Conservation (phyloP, 2,329 filamentous ascomycete species). For the Sporothrix luriei region DNA sequence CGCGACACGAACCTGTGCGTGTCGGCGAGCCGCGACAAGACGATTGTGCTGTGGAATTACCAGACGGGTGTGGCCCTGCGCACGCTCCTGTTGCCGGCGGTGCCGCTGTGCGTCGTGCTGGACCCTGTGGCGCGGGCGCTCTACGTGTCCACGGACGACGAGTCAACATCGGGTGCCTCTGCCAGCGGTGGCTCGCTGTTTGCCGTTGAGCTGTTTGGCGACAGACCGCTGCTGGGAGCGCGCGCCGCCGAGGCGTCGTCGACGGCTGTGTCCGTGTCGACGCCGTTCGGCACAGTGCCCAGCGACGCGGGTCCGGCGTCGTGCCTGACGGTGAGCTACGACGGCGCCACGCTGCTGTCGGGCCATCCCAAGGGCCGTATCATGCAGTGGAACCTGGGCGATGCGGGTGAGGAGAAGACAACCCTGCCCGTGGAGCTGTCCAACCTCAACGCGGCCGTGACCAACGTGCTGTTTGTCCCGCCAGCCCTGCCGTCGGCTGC, state of each 20-base stretch:
- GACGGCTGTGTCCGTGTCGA: conserved; percentile 59
- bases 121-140: conserved; percentile 84
- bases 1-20: conserved; percentile 76
- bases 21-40: conserved; percentile 82
- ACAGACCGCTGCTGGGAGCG: conserved; percentile 58
- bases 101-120: conserved; percentile 71
- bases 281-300: conserved; percentile 60
- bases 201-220: conserved; percentile 70
- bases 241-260: conserved; percentile 56
- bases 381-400: conserved; percentile 76
- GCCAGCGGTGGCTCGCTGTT: conserved; percentile 53
- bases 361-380: conserved; percentile 81
- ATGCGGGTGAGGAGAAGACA: conserved; percentile 39
- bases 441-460: conserved; percentile 78
- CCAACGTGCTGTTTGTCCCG: conserved; percentile 74
- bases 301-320: conserved; percentile 66
- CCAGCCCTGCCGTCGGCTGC: conserved; percentile 53
- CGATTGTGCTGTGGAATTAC: conserved; percentile 92
- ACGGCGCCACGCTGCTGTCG: conserved; percentile 76
- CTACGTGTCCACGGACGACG: conserved; percentile 78
- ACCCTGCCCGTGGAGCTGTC: conserved; percentile 64
- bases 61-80: conserved; percentile 73
- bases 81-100: conserved; percentile 76
- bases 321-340: conserved; percentile 75
- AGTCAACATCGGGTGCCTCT: conserved; percentile 41